Percentiles rank a stretch among this genome's conserved stretches.
phyloP scores from a whole-genome alignment of 257 asterid genomes.

The Petunia axillaris region DNA sequence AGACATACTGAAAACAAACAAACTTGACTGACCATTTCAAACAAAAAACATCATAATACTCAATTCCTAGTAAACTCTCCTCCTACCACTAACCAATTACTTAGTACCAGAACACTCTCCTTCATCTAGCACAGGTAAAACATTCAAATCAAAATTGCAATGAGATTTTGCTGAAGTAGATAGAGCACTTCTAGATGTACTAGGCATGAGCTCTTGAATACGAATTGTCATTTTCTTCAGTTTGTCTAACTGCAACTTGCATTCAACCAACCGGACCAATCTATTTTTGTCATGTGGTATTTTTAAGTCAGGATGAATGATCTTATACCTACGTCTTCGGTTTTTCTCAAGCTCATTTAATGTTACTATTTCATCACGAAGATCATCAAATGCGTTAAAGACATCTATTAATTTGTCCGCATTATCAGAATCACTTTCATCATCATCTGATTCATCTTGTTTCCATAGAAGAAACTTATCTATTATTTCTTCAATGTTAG shows the following conservation, averaged over 20 bases:
- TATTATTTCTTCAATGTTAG: neutral
- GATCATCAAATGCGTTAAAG: neutral
- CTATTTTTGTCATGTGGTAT: neutral
- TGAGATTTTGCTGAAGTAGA: too few species aligned
- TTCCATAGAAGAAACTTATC: neutral
- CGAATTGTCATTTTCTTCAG: neutral
- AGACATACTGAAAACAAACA: neutral
- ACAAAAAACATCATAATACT: too few species aligned
- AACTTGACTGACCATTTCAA: too few species aligned
- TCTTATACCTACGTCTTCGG: neutral
- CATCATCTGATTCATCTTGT: neutral
- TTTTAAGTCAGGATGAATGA: neutral
- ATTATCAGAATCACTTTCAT: neutral
- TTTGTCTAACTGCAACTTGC: neutral
- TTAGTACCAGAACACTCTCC: neutral
- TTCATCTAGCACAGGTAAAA: neutral
- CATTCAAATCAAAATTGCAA: neutral
- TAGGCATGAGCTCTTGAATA: too few species aligned
- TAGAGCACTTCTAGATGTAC: too few species aligned
- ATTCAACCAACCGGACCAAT: neutral
- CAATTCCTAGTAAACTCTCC: neutral
- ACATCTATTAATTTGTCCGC: neutral
- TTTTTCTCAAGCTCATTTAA: neutral
- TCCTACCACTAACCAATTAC: neutral
- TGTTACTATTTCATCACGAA: neutral